Conservation (phyloP, 75 land plant species). For the Chamaecyparis obtusa region DNA sequence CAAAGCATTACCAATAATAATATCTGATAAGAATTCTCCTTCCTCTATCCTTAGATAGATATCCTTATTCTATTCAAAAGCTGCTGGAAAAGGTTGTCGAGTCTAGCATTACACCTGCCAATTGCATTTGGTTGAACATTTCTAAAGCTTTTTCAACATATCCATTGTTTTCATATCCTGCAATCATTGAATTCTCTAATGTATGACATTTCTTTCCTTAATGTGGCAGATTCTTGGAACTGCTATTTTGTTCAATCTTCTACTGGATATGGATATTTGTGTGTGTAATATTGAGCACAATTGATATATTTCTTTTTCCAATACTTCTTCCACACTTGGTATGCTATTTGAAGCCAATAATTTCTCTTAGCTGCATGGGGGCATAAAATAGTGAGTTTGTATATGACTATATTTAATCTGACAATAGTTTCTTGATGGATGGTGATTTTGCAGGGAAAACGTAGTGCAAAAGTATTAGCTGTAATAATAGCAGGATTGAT, state of each 20-base stretch:
- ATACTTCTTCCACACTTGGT: constrained; percentile 51
- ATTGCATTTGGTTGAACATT: no score
- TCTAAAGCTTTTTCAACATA: no score
- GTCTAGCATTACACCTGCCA: no score
- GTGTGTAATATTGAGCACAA: constrained; percentile 48
- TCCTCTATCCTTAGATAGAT: no score
- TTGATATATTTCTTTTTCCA: constrained; percentile 47
- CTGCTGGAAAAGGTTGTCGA: no score
- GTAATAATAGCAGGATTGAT: constrained; percentile 42
- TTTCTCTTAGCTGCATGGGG: background rate
- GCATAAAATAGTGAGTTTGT: background rate
- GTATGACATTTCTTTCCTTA: background rate
- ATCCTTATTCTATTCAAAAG: no score
- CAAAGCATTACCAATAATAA: no score
- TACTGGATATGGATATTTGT: constrained; percentile 55
- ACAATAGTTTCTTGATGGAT: constrained; percentile 1
- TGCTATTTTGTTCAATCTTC: constrained; percentile 72
- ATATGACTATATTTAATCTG: background rate
- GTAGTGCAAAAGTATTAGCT: constrained; percentile 36
- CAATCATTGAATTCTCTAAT: background rate
- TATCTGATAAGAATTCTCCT: no score
- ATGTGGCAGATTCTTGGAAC: constrained; percentile 65
- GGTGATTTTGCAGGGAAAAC: constrained; percentile 42
- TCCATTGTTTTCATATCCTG: no score
- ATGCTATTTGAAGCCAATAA: constrained; percentile 10